Evolutionary conservation across 75 land plant genomes (phyloP), one percentile per base, ranked within the genome.

Genomic region (Pinus albicaulis): DNA sequence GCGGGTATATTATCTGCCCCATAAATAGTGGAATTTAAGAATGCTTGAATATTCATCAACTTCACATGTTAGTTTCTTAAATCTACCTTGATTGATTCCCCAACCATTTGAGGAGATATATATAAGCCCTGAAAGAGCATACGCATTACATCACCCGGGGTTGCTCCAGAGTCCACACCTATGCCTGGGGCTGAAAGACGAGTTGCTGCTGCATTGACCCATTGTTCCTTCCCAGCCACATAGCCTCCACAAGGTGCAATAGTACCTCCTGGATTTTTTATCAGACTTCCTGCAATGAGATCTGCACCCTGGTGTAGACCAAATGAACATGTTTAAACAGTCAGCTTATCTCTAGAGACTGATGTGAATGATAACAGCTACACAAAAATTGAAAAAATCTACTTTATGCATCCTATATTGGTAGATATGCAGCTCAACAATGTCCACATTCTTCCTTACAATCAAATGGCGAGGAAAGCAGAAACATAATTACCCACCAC

Each of bases 221-320:
- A 91, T 75, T 82, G 79, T 48, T 76, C 78, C 69, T 76, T 91
- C 26, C 99, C 99, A 53, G 97, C 99, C 48, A 96, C 89, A 84
- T 96, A 96, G 57, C 99, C 99, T 76, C 99, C 99, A 85, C 97
- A 88, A 36, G 99, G 99, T 36, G 97, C 97, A 76, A 96, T 88
- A 16, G 99, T 96, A 76, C 99, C 99, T 59, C 99, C 99, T 34
- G 97, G 99, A 68, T 96, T 96, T 82, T 96, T 96, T 25, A 96
- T 96, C 76, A 96, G 83, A 71, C 99, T 96, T 22, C 99, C 99
- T 80, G 99, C 99, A 83, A 96, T 93, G 34, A 96, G 70, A 83
- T 96, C 99, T 76, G 97, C 99, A 53, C 99, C 99, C 99, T 96
- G 81, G 26, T 70, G 61, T 20, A 70, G 52, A 19, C 59, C n/a